Conservation (phyloP, 345 rosid species). For the Aethionema arabicum region DNA sequence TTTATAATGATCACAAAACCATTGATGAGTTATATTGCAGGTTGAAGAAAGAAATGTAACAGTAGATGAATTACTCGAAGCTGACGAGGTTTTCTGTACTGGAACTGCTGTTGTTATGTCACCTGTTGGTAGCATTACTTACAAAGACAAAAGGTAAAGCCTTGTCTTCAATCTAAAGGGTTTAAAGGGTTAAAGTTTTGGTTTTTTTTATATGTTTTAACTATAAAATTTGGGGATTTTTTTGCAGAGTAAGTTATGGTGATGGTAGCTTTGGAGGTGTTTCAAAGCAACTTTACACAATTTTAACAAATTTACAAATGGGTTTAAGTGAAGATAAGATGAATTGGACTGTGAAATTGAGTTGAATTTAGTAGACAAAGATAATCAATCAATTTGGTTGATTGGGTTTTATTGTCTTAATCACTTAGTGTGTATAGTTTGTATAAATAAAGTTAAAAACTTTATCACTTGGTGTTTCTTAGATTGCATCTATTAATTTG, state of each 20-base stretch:
- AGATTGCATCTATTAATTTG: too few species aligned
- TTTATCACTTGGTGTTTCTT: too few species aligned
- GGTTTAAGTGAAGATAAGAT: slow-evolving; percentile 76
- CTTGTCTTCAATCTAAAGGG: background rate
- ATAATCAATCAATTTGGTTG: slow-evolving; percentile 7
- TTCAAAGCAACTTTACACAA: slow-evolving; percentile 58
- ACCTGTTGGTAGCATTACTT: slow-evolving; percentile 90
- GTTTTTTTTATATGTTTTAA: background rate
- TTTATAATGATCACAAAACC: slow-evolving; percentile 8
- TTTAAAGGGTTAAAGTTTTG: background rate
- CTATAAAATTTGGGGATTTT: background rate
- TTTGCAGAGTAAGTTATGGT: slow-evolving; percentile 62
- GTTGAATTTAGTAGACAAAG: slow-evolving; percentile 23
- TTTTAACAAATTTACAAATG: slow-evolving; percentile 86
- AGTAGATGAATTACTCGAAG: slow-evolving; percentile 69
- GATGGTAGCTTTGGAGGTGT: slow-evolving; percentile 68
- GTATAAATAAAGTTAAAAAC: background rate
- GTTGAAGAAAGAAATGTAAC: slow-evolving; percentile 39
- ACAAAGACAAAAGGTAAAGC: slow-evolving; percentile 67
- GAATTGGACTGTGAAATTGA: slow-evolving; percentile 83
- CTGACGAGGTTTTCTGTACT: slow-evolving; percentile 95
- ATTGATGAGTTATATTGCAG: slow-evolving; percentile 15
- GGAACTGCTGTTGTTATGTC: slow-evolving; percentile 98
- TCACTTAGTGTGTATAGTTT: slow-evolving; percentile 4
- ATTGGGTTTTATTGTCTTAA: background rate